Conservation (phyloP, 2,329 filamentous ascomycete species). For the Venturia nashicola region DNA sequence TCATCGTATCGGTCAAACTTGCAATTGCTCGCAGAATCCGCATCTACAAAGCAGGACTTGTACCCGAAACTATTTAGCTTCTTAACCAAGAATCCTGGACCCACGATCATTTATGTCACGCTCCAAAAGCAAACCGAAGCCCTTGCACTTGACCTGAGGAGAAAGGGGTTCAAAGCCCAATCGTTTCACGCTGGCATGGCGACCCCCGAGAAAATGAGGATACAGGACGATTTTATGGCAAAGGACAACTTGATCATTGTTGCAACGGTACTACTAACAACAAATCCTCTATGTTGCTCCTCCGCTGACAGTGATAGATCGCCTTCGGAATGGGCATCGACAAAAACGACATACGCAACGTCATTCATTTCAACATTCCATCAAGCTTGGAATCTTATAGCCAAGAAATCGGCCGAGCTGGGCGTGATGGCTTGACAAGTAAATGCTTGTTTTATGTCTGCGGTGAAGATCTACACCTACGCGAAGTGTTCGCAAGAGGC, state of each 20-base stretch:
- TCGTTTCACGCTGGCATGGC: constrained; percentile 60
- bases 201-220: constrained; percentile 35
- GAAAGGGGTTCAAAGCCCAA: constrained; percentile 59
- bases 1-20: constrained; percentile 50
- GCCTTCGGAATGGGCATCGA: constrained; percentile 98
- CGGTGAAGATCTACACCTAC: constrained; percentile 42
- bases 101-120: constrained; percentile 51
- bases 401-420: constrained; percentile 86
- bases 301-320: constrained; percentile 51
- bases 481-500: constrained; percentile 47
- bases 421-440: constrained; percentile 76
- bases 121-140: constrained; percentile 57
- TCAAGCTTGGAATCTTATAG: constrained; percentile 95
- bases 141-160: constrained; percentile 51
- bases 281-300: background rate
- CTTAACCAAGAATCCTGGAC: constrained; percentile 37
- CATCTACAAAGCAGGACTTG: constrained; percentile 43
- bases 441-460: constrained; percentile 65
- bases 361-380: constrained; percentile 86
- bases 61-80: constrained; percentile 36
- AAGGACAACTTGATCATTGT: constrained; percentile 54
- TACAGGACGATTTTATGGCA: constrained; percentile 44
- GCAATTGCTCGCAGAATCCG: constrained; percentile 57
- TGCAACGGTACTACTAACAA: background rate
- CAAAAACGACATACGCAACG: constrained; percentile 87